Evolutionary conservation across 2,329 filamentous ascomycete genomes (phyloP).

Genomic region (Chaetomium sp.): DNA sequence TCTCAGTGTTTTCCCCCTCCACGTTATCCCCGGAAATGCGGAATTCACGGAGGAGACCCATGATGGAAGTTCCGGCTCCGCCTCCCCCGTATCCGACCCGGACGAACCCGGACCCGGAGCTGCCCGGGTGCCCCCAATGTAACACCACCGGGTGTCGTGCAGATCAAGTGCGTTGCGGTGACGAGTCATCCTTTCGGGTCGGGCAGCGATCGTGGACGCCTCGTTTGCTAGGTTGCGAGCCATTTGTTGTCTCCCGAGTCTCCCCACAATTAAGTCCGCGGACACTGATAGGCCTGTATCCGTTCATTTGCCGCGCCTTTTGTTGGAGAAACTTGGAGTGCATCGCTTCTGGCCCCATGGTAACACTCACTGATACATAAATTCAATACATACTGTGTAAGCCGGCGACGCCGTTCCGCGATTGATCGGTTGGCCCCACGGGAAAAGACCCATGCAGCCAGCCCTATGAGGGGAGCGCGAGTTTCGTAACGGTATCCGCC

Average conservation of each 20-base stretch:
- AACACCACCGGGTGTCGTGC: no score
- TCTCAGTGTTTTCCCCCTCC: no score
- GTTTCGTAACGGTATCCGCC: background rate
- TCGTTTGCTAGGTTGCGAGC: constrained; percentile 11
- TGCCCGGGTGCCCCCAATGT: no score
- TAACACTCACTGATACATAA: no score
- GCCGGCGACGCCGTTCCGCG: constrained; percentile 2
- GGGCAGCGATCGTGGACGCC: background rate
- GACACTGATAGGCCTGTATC: background rate
- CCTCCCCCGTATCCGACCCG: background rate
- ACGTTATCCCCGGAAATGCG: background rate
- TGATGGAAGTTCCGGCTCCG: background rate
- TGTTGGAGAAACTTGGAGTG: no score
- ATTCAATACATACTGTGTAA: background rate
- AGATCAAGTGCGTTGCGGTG: background rate
- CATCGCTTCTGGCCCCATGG: no score
- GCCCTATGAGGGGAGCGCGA: constrained; percentile 10
- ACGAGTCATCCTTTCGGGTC: constrained; percentile 1
- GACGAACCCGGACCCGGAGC: no score
- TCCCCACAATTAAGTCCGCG: constrained; percentile 8
- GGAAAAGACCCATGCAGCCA: constrained; percentile 1
- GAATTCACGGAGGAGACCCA: background rate
- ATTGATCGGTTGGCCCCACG: background rate
- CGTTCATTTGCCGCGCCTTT: no score
- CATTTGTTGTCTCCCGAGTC: background rate